Evolutionary conservation across 2,329 filamentous ascomycete genomes (phyloP), one percentile per base, ranked within the genome.

Genomic region (Triangularia verruculosa): DNA sequence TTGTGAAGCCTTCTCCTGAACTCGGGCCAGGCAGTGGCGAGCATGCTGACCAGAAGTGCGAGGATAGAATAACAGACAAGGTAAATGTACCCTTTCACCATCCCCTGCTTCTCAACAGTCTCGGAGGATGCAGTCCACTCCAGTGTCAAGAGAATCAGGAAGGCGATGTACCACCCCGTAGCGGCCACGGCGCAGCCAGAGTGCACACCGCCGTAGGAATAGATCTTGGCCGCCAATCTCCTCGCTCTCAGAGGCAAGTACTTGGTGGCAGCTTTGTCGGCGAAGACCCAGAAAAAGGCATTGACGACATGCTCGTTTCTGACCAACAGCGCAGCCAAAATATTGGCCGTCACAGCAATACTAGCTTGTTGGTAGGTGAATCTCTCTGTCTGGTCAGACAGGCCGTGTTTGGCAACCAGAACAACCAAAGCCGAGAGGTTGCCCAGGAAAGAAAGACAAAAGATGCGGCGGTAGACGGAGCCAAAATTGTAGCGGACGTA

Each of bases 291-390:
- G 70, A 83, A 84, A 53, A 84, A 76, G 15, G 74, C 69, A 71
- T 84, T 84, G 71, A 84, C 78, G n/a, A 84, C 74, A 56, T 83
- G 73, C 63, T 83, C 82, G 69, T 84, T 81, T 62, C 82, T 79
- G 59, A 82, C 78, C 39, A 82, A 69, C 30, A 82, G 76, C 39
- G 79, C 78, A 3, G 76, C 77, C 2, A 79, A 72, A 60, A 84
- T 66, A 67, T 84, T 84, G 62, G 70, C 69, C 4, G 72, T 70
- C 32, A 71, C 69, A 22, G 74, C 74, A 4, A 61, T 65, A 34
- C 66, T 65, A 8, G 68, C 68, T 27, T 69, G 65, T 20, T 67
- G 57, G 22, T 69, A 70, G 1, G 68, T 69, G 51, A 70, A 57
- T 17, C 25, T 32, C 4, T 58, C 28, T 9, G 39, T 57, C 2